Percentiles rank a stretch among this genome's conserved stretches.
These are phyloP conservation scores for Macrolepiota fuliginosa DNA, from an alignment of 768 basidiomycete genomes.

Conservation along the genomic window DNA sequence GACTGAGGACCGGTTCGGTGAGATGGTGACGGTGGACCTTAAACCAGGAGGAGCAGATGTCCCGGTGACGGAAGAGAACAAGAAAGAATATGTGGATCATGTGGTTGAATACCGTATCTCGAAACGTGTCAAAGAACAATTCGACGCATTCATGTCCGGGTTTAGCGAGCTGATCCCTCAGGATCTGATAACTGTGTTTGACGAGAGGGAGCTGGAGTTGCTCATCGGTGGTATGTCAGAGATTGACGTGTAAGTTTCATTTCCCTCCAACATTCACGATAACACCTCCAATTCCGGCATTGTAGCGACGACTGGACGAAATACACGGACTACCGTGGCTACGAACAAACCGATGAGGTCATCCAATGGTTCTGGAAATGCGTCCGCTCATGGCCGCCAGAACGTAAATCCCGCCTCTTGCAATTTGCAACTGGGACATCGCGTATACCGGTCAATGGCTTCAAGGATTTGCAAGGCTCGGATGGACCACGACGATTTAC, in stretches of 20 bases:
- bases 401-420: conserved; percentile 93
- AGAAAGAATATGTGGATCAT: conserved; percentile 95
- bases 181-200: conserved; percentile 97
- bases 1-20: conserved; percentile 96
- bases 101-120: conserved; percentile 98
- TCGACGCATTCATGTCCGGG: conserved; percentile 99
- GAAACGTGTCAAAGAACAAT: conserved; percentile 96
- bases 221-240: conserved; percentile 99
- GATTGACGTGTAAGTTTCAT: conserved; percentile 86
- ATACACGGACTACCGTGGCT: conserved; percentile 98
- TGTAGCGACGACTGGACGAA: conserved; percentile 95
- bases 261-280: neutral
- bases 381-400: conserved; percentile 95
- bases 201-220: conserved; percentile 95
- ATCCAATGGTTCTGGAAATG: conserved; percentile 99
- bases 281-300: neutral
- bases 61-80: conserved; percentile 94
- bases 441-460: conserved; percentile 96
- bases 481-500: conserved; percentile 97
- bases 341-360: conserved; percentile 92
- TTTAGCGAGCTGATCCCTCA: conserved; percentile 99
- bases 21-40: conserved; percentile 95
- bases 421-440: conserved; percentile 98
- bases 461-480: conserved; percentile 97
- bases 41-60: conserved; percentile 85